These are phyloP conservation scores for Stephanodiscus minutulus DNA, from an alignment of 108 stramenopile species.

Conservation along the genomic window DNA sequence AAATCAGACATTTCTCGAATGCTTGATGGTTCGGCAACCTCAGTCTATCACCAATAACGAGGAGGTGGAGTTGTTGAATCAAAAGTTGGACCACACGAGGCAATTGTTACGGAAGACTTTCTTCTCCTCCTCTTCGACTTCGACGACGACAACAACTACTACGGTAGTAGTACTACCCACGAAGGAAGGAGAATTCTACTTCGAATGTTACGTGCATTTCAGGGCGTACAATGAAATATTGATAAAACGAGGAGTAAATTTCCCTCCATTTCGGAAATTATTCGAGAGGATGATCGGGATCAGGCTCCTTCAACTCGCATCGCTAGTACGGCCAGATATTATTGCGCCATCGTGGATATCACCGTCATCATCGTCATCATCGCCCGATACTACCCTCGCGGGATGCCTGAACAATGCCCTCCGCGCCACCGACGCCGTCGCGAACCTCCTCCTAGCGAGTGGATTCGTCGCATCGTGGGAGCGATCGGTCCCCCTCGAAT, in stretches of 20 bases:
- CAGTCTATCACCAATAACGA: slow-evolving; percentile 8
- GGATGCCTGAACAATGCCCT: slow-evolving; percentile 16
- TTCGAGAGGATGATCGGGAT: slow-evolving; percentile 60
- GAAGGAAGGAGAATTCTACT: slow-evolving; percentile 64
- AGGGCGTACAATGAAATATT: slow-evolving; percentile 74
- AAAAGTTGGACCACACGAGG: slow-evolving; percentile 50
- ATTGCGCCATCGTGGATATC: slow-evolving; percentile 1
- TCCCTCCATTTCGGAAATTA: slow-evolving; percentile 51
- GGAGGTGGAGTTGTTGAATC: slow-evolving; percentile 32
- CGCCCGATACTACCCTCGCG: background rate
- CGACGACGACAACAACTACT: too few relatives aligned
- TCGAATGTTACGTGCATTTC: slow-evolving; percentile 69
- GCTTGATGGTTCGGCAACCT: slow-evolving; percentile 33
- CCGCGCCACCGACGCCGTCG: slow-evolving; percentile 14
- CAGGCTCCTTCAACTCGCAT: slow-evolving; percentile 27
- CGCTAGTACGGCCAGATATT: background rate
- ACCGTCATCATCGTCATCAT: slow-evolving; percentile 9
- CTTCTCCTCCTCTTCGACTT: slow-evolving; percentile 31
- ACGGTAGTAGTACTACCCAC: too few relatives aligned
- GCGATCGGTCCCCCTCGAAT: slow-evolving; percentile 26
- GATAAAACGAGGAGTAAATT: slow-evolving; percentile 43
- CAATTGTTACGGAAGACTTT: slow-evolving; percentile 50
- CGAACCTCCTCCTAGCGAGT: slow-evolving; percentile 14
- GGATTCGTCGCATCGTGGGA: slow-evolving; percentile 46
- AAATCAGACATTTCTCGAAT: slow-evolving; percentile 43